Percentiles rank a stretch among this genome's conserved stretches.
phyloP scores from a whole-genome alignment of 768 basidiomycete species.

The Lactarius hengduanensis region DNA sequence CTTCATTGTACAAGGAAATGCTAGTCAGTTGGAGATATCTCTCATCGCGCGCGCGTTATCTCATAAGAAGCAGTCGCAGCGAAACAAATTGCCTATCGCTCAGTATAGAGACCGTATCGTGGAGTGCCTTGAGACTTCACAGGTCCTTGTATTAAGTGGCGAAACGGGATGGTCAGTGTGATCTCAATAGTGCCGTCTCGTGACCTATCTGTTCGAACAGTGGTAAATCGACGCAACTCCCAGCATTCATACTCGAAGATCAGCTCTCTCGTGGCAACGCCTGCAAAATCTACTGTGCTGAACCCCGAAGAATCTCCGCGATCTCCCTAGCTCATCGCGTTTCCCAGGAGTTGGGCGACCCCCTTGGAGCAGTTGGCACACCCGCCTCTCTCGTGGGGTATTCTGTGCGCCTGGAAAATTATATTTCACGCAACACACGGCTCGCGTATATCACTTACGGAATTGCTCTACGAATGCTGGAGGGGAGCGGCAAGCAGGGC shows the following conservation, averaged over 20 bases:
- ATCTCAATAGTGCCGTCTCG: constrained; percentile 15
- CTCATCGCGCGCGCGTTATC: neutral
- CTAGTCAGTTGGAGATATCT: constrained; percentile 53
- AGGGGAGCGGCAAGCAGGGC: constrained; percentile 67
- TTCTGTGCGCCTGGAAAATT: constrained; percentile 89
- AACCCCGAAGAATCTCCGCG: constrained; percentile 93
- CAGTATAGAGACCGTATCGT: constrained; percentile 73
- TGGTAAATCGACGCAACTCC: constrained; percentile 97
- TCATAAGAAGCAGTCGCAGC: constrained; percentile 51
- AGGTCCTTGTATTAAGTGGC: constrained; percentile 85
- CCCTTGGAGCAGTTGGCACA: constrained; percentile 74
- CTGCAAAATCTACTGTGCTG: constrained; percentile 93
- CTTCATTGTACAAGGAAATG: constrained; percentile 81
- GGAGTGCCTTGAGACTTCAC: constrained; percentile 63
- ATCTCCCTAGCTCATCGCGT: constrained; percentile 95
- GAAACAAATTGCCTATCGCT: constrained; percentile 84
- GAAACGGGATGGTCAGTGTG: constrained; percentile 66
- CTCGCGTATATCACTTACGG: constrained; percentile 90
- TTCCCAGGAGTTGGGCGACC: constrained; percentile 88
- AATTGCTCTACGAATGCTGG: constrained; percentile 96
- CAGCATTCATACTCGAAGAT: constrained; percentile 90
- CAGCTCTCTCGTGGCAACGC: constrained; percentile 73
- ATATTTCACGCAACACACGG: constrained; percentile 74
- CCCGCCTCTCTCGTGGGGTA: constrained; percentile 84
- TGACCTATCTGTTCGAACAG: constrained; percentile 39